Conservation (phyloP, 1,139 yeast species). For the Lodderomyces jiufengensis region DNA sequence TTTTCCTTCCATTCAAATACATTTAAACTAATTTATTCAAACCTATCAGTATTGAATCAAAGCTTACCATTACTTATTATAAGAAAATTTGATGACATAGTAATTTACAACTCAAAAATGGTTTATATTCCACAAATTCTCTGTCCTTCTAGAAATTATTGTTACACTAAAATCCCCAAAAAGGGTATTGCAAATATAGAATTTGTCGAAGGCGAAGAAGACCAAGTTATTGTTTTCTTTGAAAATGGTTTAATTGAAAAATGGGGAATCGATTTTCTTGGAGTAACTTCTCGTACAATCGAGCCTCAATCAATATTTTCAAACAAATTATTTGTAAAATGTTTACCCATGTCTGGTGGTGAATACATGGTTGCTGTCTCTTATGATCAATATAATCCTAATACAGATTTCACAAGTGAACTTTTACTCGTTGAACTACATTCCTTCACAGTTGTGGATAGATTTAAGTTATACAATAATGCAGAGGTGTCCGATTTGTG, state of each 20-base stretch:
- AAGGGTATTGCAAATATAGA: too few relatives aligned
- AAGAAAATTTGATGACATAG: too few relatives aligned
- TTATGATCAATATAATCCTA: slow-evolving; percentile 2
- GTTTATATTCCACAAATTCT: too few relatives aligned
- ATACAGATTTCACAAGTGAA: slow-evolving; percentile 1
- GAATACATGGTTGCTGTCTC: slow-evolving; percentile 7
- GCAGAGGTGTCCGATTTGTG: slow-evolving; percentile 8
- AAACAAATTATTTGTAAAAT: slow-evolving; percentile 5
- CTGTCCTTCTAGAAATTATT: too few relatives aligned
- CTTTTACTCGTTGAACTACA: slow-evolving; percentile 6
- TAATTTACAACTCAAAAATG: too few relatives aligned
- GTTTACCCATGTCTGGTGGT: slow-evolving; percentile 4
- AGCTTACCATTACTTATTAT: too few relatives aligned
- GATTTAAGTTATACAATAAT: slow-evolving; percentile 4
- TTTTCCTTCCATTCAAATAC: slow-evolving; percentile 2
- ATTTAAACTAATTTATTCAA: neutral
- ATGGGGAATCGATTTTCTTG: slow-evolving; percentile 1
- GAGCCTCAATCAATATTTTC: slow-evolving; percentile 3
- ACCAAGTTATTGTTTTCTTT: neutral
- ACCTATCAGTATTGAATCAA: too few relatives aligned
- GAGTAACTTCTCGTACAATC: neutral
- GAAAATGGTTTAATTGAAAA: slow-evolving; percentile 2
- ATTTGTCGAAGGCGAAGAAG: neutral
- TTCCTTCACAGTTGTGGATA: slow-evolving; percentile 1
- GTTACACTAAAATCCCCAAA: neutral